phyloP scores from a whole-genome alignment of 2,329 filamentous ascomycete species.

The Aspergillus quadrilineatus region DNA sequence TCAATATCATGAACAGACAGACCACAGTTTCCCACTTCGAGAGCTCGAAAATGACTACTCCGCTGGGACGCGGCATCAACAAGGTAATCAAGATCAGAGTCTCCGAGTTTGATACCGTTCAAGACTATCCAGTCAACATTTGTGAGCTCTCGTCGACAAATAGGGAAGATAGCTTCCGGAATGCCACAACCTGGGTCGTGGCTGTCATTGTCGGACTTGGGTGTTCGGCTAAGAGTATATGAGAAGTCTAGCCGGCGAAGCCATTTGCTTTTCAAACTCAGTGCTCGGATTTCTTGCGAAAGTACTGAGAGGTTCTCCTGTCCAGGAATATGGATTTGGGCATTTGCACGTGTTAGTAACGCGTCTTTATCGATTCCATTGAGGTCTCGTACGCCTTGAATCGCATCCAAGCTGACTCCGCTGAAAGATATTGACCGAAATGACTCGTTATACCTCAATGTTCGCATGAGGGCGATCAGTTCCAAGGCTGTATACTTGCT shows the following conservation, averaged over 20 bases:
- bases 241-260: constrained; percentile 66
- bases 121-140: constrained; percentile 70
- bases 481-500: constrained; percentile 61
- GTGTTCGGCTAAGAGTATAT: constrained; percentile 58
- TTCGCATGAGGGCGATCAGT: constrained; percentile 67
- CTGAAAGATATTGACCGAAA: constrained; percentile 68
- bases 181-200: constrained; percentile 67
- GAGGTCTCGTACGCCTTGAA: constrained; percentile 62
- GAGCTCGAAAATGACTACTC: constrained; percentile 63
- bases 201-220: constrained; percentile 48
- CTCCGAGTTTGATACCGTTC: constrained; percentile 68
- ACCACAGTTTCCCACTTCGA: constrained; percentile 66
- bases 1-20: constrained; percentile 51
- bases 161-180: constrained; percentile 66
- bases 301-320: constrained; percentile 58
- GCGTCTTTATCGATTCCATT: constrained; percentile 64
- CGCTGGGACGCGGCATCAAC: constrained; percentile 68
- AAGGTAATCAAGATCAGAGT: constrained; percentile 65
- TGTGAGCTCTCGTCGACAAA: constrained; percentile 66
- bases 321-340: constrained; percentile 53
- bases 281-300: constrained; percentile 66
- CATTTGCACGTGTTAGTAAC: constrained; percentile 59
- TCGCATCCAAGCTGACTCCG: constrained; percentile 60
- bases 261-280: constrained; percentile 65
- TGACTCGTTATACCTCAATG: constrained; percentile 68